A percentile compares a stretch with the other conserved stretches of the same genome.
Conservation (phyloP, 768 basidiomycete species). For the Russula compacta region DNA sequence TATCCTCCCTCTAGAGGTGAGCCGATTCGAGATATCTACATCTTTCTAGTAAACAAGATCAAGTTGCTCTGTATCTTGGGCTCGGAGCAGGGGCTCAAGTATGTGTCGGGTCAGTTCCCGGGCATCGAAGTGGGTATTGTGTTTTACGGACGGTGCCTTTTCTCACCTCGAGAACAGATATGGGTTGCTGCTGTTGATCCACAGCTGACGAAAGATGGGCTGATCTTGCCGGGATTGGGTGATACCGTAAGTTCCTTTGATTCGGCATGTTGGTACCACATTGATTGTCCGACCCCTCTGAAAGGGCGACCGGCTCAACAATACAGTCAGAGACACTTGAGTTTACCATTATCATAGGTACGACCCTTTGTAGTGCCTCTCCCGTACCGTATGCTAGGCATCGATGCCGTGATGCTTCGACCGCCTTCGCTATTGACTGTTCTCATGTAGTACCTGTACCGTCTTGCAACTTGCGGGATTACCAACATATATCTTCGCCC, state of each 20-base stretch:
- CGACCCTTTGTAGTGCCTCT: not conserved
- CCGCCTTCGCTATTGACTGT: too few species aligned
- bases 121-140: constrained; percentile 57
- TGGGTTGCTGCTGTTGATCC: constrained; percentile 82
- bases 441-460: not conserved
- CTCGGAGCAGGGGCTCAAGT: constrained; percentile 60
- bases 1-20: not conserved
- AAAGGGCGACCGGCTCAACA: constrained; percentile 81
- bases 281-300: not conserved
- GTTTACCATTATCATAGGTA: not conserved
- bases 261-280: not conserved
- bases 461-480: not conserved
- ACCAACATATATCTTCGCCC: not conserved
- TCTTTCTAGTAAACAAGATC: constrained; percentile 47
- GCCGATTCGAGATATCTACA: not conserved
- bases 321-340: constrained; percentile 34
- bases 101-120: constrained; percentile 60
- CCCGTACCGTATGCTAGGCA: not conserved
- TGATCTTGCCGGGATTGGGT: constrained; percentile 85
- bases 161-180: constrained; percentile 40
- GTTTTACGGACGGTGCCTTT: not conserved
- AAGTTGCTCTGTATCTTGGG: constrained; percentile 79
- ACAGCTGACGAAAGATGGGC: constrained; percentile 59
- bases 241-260: constrained; percentile 56
- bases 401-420: not conserved